Evolutionary conservation across 768 basidiomycete species (phyloP).

Genomic region (Psilocybe azurescens): DNA sequence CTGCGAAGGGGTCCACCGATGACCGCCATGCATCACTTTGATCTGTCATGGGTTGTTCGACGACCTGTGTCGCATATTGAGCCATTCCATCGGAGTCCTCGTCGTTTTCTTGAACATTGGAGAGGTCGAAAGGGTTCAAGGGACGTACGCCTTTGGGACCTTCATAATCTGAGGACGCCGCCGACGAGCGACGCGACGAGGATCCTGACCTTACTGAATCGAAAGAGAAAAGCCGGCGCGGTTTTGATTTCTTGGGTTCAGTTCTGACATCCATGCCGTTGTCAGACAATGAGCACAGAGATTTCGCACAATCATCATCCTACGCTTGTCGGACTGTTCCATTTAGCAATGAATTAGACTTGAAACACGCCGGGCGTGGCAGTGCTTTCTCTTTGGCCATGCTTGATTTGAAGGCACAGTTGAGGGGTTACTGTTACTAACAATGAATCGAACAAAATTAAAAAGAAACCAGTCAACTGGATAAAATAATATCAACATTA

Average conservation of each 20-base stretch:
- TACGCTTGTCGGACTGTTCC: not conserved
- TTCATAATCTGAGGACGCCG: conserved; percentile 14
- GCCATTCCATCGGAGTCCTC: conserved; percentile 16
- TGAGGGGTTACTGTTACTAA: no score
- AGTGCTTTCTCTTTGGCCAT: not conserved
- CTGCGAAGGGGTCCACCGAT: conserved; percentile 9
- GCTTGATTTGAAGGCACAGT: not conserved
- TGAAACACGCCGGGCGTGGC: not conserved
- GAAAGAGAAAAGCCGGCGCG: conserved; percentile 29
- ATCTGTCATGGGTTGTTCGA: conserved; percentile 5
- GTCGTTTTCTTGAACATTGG: conserved; percentile 22
- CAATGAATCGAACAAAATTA: not conserved
- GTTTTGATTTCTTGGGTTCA: conserved; percentile 21
- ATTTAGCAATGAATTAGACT: not conserved
- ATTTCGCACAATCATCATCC: not conserved
- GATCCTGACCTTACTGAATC: conserved; percentile 25
- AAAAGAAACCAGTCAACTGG: not conserved
- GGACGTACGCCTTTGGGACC: conserved; percentile 16
- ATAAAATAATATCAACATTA: not conserved
- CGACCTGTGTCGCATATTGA: conserved; percentile 2
- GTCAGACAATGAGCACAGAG: not conserved
- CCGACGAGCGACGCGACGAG: conserved; percentile 23
- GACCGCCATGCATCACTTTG: not conserved
- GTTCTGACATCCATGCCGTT: not conserved
- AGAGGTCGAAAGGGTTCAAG: conserved; percentile 24